Evolutionary conservation across 495 filamentous ascomycete genomes (phyloP).

Genomic region (Trichoderma asperelloides): DNA sequence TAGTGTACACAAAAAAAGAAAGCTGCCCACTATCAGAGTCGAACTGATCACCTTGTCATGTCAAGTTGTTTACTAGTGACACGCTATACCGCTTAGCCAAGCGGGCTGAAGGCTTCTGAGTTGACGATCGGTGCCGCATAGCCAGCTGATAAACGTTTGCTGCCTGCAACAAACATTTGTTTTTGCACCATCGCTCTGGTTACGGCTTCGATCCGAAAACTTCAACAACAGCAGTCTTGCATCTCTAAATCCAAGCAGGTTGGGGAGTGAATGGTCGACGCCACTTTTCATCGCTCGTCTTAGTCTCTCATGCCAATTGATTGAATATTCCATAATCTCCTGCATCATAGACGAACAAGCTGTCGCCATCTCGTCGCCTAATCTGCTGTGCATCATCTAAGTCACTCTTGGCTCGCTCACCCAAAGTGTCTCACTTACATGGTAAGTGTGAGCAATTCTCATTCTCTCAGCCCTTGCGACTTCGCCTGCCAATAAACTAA

Average conservation of each 20-base stretch:
- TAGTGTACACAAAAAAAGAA: not conserved
- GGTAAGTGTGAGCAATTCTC: not conserved
- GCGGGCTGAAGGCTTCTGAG: not conserved
- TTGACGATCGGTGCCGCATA: not conserved
- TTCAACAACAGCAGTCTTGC: too few species aligned
- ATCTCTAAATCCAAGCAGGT: too few species aligned
- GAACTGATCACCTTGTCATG: constrained; percentile 9
- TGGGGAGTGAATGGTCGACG: not conserved
- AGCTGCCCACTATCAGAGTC: constrained; percentile 7
- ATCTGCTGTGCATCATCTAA: not conserved
- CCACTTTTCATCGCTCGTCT: not conserved
- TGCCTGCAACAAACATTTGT: too few species aligned
- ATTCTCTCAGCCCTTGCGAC: not conserved
- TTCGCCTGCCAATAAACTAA: not conserved
- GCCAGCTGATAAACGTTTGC: not conserved
- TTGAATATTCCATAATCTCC: not conserved
- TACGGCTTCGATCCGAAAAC: too few species aligned
- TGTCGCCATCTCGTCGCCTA: too few species aligned
- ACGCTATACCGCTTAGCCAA: constrained; percentile 8
- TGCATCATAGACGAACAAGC: not conserved
- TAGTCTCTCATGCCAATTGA: not conserved
- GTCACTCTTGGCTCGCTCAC: too few species aligned
- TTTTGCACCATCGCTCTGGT: too few species aligned
- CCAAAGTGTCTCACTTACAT: not conserved
- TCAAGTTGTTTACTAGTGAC: constrained; percentile 5